Percentiles rank a stretch among this genome's conserved stretches.
Evolutionary conservation across 306 rosid genomes (phyloP).

Genomic region (Styphnolobium japonicum): DNA sequence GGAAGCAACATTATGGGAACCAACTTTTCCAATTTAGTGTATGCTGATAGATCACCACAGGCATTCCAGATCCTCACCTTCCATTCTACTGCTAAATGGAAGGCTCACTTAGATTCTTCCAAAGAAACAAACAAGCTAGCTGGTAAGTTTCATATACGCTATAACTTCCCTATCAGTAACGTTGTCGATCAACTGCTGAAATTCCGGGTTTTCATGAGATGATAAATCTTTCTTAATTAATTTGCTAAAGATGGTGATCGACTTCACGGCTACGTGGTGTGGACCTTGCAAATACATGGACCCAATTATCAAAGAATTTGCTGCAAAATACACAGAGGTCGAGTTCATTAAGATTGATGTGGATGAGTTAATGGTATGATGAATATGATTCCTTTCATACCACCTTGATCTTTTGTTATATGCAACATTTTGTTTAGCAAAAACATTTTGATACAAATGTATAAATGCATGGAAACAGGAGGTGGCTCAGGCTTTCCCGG

Average conservation of each 20-base stretch:
- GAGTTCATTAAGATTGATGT: constrained; percentile 67
- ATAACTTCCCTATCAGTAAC: too few relatives aligned
- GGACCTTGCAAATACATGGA: constrained; percentile 65
- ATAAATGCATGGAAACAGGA: constrained; percentile 39
- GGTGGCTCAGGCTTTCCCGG: constrained; percentile 50
- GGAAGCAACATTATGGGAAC: constrained; percentile 37
- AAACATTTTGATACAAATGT: background rate
- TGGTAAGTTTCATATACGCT: background rate
- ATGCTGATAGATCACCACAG: background rate
- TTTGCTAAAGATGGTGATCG: constrained; percentile 56
- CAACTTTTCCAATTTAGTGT: background rate
- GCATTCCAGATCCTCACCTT: constrained; percentile 24
- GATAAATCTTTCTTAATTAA: background rate
- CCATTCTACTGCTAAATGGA: constrained; percentile 46
- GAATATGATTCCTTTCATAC: background rate
- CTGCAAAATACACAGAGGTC: constrained; percentile 50
- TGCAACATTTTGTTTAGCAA: background rate
- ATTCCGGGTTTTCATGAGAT: background rate
- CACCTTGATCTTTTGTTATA: background rate
- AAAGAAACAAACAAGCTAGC: constrained; percentile 23
- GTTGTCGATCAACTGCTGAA: background rate
- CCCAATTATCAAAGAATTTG: constrained; percentile 40
- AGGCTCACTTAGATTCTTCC: constrained; percentile 32
- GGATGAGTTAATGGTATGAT: constrained; percentile 61
- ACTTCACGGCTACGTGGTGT: constrained; percentile 79